Percentiles rank a stretch among this genome's conserved stretches.
phyloP scores from a whole-genome alignment of 148 eudicot genomes.

The Fagopyrum tataricum region DNA sequence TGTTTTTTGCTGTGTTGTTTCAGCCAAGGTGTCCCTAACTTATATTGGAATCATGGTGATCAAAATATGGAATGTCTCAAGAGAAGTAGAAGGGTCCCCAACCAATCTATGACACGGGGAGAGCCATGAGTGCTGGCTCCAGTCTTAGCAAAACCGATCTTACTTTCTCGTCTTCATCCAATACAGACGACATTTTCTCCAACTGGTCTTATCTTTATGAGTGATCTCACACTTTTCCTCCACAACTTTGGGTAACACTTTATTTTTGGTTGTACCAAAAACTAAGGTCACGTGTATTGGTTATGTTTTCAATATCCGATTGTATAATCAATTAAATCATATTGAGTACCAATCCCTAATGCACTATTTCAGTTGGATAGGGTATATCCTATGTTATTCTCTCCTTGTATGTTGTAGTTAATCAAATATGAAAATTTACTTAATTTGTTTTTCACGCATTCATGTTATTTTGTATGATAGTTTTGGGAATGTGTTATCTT shows the following conservation, averaged over 20 bases:
- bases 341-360: neutral
- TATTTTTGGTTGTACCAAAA: neutral
- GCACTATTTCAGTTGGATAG: neutral
- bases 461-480: neutral
- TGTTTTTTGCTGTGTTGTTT: constrained; percentile 15
- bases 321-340: constrained; percentile 2
- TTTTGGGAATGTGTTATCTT: neutral
- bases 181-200: constrained; percentile 47
- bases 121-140: constrained; percentile 66
- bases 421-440: neutral
- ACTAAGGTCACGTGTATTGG: no score
- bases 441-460: no score
- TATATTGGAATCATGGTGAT: constrained; percentile 75
- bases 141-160: constrained; percentile 41
- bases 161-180: constrained; percentile 28
- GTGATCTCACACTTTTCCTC: neutral
- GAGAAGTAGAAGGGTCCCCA: constrained; percentile 57
- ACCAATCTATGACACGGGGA: constrained; percentile 59
- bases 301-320: neutral
- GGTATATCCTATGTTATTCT: neutral
- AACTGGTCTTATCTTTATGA: constrained; percentile 19
- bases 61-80: constrained; percentile 44
- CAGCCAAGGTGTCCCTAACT: constrained; percentile 88
- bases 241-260: neutral
- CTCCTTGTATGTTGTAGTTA: neutral